These are phyloP conservation scores for Podila clonocystis DNA, from an alignment of 192 early-diverging fungal species.

Conservation along the genomic window DNA sequence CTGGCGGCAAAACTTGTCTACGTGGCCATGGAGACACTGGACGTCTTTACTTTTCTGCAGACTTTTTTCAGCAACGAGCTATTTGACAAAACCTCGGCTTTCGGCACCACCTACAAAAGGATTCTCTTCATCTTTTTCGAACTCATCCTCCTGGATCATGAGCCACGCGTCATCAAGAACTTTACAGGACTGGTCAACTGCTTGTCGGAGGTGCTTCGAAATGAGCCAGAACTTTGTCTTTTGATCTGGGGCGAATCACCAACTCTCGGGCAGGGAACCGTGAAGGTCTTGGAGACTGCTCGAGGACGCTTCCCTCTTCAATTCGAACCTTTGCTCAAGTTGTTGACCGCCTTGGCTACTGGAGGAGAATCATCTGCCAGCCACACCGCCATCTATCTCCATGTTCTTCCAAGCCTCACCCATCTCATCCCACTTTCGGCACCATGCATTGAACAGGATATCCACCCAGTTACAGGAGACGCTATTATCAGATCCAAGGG, in stretches of 20 bases:
- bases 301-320: slow-evolving; percentile 45
- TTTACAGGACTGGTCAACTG: slow-evolving; percentile 34
- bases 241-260: slow-evolving; percentile 27
- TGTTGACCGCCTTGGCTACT: slow-evolving; percentile 35
- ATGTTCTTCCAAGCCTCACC: slow-evolving; percentile 23
- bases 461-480: slow-evolving; percentile 11
- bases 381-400: slow-evolving; percentile 32
- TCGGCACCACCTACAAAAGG: slow-evolving; percentile 21
- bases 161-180: slow-evolving; percentile 31
- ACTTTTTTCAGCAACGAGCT: slow-evolving; percentile 29
- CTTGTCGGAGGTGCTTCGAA: slow-evolving; percentile 16
- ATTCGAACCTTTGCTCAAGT: slow-evolving; percentile 32
- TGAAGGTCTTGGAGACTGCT: slow-evolving; percentile 34
- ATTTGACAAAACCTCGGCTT: slow-evolving; percentile 10
- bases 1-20: slow-evolving; percentile 21
- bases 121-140: slow-evolving; percentile 36
- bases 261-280: slow-evolving; percentile 26
- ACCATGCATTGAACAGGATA: slow-evolving; percentile 14
- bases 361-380: slow-evolving; percentile 36
- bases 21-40: slow-evolving; percentile 30
- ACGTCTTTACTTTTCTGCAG: slow-evolving; percentile 22
- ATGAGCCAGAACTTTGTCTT: slow-evolving; percentile 24
- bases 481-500: slow-evolving; percentile 18
- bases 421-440: slow-evolving; percentile 22
- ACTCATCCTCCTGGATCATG: slow-evolving; percentile 22